Evolutionary conservation across 164 flowering plant genomes (phyloP).

Genomic region (Nelumbo lutea): DNA sequence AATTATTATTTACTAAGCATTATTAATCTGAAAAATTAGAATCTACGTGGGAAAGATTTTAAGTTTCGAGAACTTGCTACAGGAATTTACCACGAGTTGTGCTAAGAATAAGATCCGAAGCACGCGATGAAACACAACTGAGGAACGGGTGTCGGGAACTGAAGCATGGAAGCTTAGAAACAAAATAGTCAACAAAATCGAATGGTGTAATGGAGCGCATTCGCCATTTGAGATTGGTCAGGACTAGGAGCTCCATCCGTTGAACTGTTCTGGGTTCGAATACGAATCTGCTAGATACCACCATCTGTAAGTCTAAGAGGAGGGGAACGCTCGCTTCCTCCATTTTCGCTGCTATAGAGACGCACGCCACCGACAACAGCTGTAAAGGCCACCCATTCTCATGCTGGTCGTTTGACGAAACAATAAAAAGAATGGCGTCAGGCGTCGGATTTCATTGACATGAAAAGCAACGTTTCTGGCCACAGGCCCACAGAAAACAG

Average conservation of each 20-base stretch:
- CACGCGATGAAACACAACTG: slow-evolving; percentile 19
- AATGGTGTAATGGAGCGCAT: slow-evolving; percentile 57
- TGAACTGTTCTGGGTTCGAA: slow-evolving; percentile 55
- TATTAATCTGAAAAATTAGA: too few species aligned
- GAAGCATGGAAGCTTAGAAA: slow-evolving; percentile 27
- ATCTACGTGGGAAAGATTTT: neutral
- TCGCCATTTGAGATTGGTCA: slow-evolving; percentile 56
- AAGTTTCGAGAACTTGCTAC: neutral
- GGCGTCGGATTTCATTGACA: neutral
- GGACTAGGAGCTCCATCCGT: slow-evolving; percentile 60
- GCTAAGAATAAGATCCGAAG: slow-evolving; percentile 36
- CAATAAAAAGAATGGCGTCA: slow-evolving; percentile 24
- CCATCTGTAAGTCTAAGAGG: slow-evolving; percentile 48
- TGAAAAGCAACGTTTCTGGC: too few species aligned
- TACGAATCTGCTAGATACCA: slow-evolving; percentile 31
- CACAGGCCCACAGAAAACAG: neutral
- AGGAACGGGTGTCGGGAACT: neutral
- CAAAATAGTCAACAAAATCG: slow-evolving; percentile 45
- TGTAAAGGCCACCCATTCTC: too few species aligned
- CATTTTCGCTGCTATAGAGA: too few species aligned
- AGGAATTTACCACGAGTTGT: slow-evolving; percentile 40
- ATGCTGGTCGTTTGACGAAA: too few species aligned
- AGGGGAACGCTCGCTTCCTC: neutral
- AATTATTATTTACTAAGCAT: too few species aligned
- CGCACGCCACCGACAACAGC: too few species aligned